These are phyloP conservation scores for Ophiognomonia clavigignenti-juglandacearum DNA, from an alignment of 2,329 filamentous ascomycete species.

Conservation along the genomic window DNA sequence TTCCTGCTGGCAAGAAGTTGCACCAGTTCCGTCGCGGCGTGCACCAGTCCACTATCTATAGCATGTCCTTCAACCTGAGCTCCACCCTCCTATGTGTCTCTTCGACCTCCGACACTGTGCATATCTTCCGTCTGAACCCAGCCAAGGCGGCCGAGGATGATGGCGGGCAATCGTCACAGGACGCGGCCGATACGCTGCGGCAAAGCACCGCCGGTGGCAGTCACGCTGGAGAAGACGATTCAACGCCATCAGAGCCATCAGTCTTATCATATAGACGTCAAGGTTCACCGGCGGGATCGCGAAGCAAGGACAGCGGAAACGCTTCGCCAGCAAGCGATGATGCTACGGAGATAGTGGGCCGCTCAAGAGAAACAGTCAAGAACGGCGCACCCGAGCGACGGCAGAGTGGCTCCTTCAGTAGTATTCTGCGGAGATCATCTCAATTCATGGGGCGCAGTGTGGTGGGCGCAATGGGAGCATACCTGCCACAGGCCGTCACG, in stretches of 20 bases:
- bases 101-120: conserved; percentile 91
- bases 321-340: conserved; percentile 50
- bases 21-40: conserved; percentile 95
- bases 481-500: conserved; percentile 86
- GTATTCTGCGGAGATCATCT: conserved; percentile 87
- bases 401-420: conserved; percentile 76
- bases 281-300: conserved; percentile 47
- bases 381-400: conserved; percentile 31
- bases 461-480: conserved; percentile 83
- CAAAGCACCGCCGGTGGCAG: too few species aligned
- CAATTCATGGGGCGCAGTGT: conserved; percentile 89
- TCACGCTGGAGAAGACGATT: conserved; percentile 23
- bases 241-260: conserved; percentile 9
- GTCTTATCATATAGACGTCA: conserved; percentile 41
- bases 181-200: too few species aligned
- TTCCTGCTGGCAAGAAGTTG: conserved; percentile 85
- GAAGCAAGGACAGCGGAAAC: conserved; percentile 50
- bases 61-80: conserved; percentile 97
- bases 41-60: conserved; percentile 92
- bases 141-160: conserved; percentile 36
- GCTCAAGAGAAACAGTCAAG: conserved; percentile 20
- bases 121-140: conserved; percentile 77
- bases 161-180: too few species aligned
- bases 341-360: conserved; percentile 31
- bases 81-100: conserved; percentile 93